phyloP scores from a whole-genome alignment of 352 stramenopile genomes.

The Phytophthora sp. region DNA sequence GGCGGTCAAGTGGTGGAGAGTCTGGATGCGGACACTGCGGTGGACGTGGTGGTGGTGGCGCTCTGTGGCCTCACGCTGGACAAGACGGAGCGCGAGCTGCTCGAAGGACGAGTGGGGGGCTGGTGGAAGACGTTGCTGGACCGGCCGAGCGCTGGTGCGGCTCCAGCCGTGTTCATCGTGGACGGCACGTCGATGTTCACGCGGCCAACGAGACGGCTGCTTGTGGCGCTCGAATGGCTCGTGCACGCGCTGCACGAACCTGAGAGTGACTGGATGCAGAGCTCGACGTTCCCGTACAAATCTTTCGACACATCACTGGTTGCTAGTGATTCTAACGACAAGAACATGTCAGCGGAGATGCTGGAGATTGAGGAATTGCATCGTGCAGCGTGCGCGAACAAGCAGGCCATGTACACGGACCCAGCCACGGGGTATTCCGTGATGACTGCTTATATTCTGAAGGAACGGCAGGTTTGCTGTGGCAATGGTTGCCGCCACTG shows the following conservation, averaged over 20 bases:
- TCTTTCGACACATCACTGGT: constrained; percentile 27
- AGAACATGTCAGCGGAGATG: constrained; percentile 25
- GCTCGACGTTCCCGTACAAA: constrained; percentile 53
- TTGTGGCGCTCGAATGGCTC: constrained; percentile 67
- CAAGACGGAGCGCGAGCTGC: constrained; percentile 50
- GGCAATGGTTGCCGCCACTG: constrained; percentile 92
- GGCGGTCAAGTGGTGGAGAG: constrained; percentile 45
- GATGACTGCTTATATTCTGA: constrained; percentile 84
- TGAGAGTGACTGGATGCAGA: constrained; percentile 30
- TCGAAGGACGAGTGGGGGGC: constrained; percentile 38
- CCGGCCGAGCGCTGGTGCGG: not conserved
- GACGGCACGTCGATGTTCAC: constrained; percentile 81
- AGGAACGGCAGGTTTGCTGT: constrained; percentile 86
- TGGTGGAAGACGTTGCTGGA: constrained; percentile 45
- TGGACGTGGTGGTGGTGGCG: constrained; percentile 66
- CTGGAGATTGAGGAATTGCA: constrained; percentile 75
- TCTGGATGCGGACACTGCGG: constrained; percentile 7
- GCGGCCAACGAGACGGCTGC: constrained; percentile 57
- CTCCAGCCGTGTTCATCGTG: constrained; percentile 54
- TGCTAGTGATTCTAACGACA: constrained; percentile 3
- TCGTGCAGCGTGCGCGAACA: constrained; percentile 61
- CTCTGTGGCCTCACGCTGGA: constrained; percentile 60
- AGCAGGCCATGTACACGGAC: constrained; percentile 85
- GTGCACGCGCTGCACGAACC: constrained; percentile 45
- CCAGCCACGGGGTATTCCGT: constrained; percentile 87